A percentile compares a stretch with the other conserved stretches of the same genome.
Evolutionary conservation across 2,329 filamentous ascomycete genomes (phyloP).

Genomic region (Neonectria ditissima): DNA sequence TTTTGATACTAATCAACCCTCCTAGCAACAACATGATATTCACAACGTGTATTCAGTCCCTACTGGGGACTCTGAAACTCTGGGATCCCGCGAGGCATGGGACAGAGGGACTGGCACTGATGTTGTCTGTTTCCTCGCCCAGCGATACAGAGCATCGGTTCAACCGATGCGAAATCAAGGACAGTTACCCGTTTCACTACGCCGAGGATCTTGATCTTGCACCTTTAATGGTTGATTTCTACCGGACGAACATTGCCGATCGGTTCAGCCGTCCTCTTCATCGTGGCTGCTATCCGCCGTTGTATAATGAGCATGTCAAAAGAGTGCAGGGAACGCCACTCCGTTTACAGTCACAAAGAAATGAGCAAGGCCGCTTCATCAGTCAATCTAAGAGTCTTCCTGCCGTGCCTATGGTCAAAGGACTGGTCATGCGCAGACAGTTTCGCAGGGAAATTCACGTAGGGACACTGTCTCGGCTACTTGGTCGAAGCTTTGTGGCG

Average conservation of each 20-base stretch:
- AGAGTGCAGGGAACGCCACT: slow-evolving; percentile 30
- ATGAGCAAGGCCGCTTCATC: slow-evolving; percentile 19
- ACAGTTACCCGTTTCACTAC: slow-evolving; percentile 30
- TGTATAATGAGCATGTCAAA: slow-evolving; percentile 18
- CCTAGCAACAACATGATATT: slow-evolving; percentile 30
- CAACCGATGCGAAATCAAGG: slow-evolving; percentile 20
- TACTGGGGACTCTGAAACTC: slow-evolving; percentile 30
- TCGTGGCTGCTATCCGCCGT: slow-evolving; percentile 1
- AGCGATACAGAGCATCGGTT: slow-evolving; percentile 32
- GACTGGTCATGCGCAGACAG: slow-evolving; percentile 32
- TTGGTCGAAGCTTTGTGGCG: slow-evolving; percentile 28
- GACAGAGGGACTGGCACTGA: slow-evolving; percentile 27
- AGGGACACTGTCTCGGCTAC: slow-evolving; percentile 26
- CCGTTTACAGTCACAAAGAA: slow-evolving; percentile 17
- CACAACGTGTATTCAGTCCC: slow-evolving; percentile 26
- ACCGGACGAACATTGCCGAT: slow-evolving; percentile 12
- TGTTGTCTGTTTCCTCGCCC: slow-evolving; percentile 32
- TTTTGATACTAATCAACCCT: slow-evolving; percentile 20
- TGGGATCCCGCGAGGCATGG: slow-evolving; percentile 32
- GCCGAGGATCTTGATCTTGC: slow-evolving; percentile 26
- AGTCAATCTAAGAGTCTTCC: slow-evolving; percentile 23
- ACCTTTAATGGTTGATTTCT: slow-evolving; percentile 23
- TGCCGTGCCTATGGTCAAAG: slow-evolving; percentile 31
- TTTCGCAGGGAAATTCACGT: slow-evolving; percentile 28
- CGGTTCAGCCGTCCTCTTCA: slow-evolving; percentile 5